phyloP scores from a whole-genome alignment of 371 early-diverging fungal genomes.

The Syncephalastrum racemosum region DNA sequence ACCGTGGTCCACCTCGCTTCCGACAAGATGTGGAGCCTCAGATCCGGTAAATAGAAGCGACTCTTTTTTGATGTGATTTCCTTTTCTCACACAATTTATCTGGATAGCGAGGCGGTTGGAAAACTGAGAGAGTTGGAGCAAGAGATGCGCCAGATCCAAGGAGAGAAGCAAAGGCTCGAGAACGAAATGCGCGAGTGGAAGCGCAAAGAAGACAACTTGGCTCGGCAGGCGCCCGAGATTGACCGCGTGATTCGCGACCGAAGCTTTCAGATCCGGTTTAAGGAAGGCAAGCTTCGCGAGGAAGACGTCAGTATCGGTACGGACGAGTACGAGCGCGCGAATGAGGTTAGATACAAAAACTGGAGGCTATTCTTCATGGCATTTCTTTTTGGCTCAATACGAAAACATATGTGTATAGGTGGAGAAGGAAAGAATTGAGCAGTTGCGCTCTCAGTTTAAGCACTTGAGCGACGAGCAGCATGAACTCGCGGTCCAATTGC shows the following conservation, averaged over 20 bases:
- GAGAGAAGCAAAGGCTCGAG: constrained; percentile 46
- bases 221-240: no score
- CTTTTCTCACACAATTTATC: background rate
- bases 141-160: constrained; percentile 35
- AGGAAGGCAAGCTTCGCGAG: no score
- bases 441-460: constrained; percentile 14
- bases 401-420: constrained; percentile 8
- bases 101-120: background rate
- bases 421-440: constrained; percentile 13
- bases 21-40: constrained; percentile 40
- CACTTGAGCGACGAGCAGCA: constrained; percentile 8
- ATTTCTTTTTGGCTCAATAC: constrained; percentile 3
- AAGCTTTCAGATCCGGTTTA: no score
- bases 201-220: background rate
- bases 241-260: no score
- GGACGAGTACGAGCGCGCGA: no score
- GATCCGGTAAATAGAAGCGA: constrained; percentile 31
- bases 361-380: no score
- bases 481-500: background rate
- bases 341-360: background rate
- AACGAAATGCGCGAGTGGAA: constrained; percentile 35
- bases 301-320: no score
- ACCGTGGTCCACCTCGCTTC: constrained; percentile 47
- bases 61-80: background rate
- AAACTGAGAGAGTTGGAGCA: background rate